Percentiles rank a stretch among this genome's conserved stretches.
Evolutionary conservation across 2,329 filamentous ascomycete species (phyloP).

Genomic region (Davidsoniella virescens): DNA sequence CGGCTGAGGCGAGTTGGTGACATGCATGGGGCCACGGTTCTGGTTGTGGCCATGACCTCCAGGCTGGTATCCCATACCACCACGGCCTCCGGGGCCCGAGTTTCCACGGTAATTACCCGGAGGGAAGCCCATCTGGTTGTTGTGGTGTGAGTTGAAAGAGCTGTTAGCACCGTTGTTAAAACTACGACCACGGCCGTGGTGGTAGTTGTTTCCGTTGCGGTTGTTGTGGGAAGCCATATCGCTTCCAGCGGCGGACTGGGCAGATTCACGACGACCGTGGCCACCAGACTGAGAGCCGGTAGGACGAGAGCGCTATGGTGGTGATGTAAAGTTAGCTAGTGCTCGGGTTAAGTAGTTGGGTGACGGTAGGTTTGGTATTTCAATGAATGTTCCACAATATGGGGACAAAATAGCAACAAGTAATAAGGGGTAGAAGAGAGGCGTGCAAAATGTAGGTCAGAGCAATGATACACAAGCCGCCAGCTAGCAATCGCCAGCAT

Average conservation of each 20-base stretch:
- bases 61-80: slow-evolving; percentile 32
- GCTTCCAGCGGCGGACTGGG: slow-evolving; percentile 45
- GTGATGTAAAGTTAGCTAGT: slow-evolving; percentile 15
- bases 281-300: slow-evolving; percentile 45
- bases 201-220: slow-evolving; percentile 37
- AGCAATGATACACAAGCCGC: too few relatives aligned
- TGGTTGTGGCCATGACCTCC: slow-evolving; percentile 28
- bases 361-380: too few relatives aligned
- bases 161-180: slow-evolving; percentile 22
- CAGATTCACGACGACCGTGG: slow-evolving; percentile 75
- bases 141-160: slow-evolving; percentile 30
- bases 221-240: slow-evolving; percentile 24
- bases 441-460: too few relatives aligned
- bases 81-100: slow-evolving; percentile 31
- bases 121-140: slow-evolving; percentile 27
- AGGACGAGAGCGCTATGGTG: slow-evolving; percentile 41
- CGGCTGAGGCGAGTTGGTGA: slow-evolving; percentile 50
- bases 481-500: too few relatives aligned
- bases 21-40: slow-evolving; percentile 24
- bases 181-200: slow-evolving; percentile 31
- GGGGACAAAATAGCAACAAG: too few relatives aligned
- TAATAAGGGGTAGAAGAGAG: too few relatives aligned
- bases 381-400: too few relatives aligned
- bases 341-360: not conserved
- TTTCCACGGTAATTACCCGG: slow-evolving; percentile 22